Percentiles rank a stretch among this genome's conserved stretches.
Conservation (phyloP, 2,329 filamentous ascomycete genomes). For the Herpotrichia juniperi region DNA sequence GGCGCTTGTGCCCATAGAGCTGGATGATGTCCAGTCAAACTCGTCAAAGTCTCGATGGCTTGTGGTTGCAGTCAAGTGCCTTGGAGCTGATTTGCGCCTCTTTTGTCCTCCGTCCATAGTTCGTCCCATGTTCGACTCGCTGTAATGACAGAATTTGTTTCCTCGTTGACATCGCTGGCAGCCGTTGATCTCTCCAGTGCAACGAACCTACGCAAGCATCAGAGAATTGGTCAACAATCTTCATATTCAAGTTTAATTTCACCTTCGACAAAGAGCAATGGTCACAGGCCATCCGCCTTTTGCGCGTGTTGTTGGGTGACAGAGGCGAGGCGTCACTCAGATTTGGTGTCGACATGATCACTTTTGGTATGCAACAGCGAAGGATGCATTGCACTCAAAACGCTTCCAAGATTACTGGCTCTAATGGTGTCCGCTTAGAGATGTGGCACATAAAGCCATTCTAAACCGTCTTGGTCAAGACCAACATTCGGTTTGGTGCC, state of each 20-base stretch:
- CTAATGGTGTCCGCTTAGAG: too few relatives aligned
- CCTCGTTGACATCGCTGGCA: neutral
- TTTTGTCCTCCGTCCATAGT: neutral
- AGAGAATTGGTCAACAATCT: neutral
- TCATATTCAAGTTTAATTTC: too few relatives aligned
- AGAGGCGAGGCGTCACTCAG: neutral
- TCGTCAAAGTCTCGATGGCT: neutral
- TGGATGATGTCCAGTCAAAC: neutral
- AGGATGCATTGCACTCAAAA: too few relatives aligned
- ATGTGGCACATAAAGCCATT: too few relatives aligned
- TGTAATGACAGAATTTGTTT: constrained; percentile 1
- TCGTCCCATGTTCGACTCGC: neutral
- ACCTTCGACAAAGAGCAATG: neutral
- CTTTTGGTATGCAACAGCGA: too few relatives aligned
- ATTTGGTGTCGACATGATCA: too few relatives aligned
- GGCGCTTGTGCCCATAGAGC: neutral
- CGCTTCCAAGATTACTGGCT: too few relatives aligned
- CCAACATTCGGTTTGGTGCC: too few relatives aligned
- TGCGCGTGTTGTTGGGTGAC: neutral
- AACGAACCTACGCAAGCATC: neutral
- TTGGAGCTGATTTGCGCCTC: neutral
- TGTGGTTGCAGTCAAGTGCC: neutral
- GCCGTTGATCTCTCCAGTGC: neutral
- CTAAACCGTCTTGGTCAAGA: too few relatives aligned
- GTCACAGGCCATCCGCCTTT: neutral